These are phyloP conservation scores for Botrytis cinerea DNA, from an alignment of 2,329 filamentous ascomycete genomes.

Conservation along the genomic window DNA sequence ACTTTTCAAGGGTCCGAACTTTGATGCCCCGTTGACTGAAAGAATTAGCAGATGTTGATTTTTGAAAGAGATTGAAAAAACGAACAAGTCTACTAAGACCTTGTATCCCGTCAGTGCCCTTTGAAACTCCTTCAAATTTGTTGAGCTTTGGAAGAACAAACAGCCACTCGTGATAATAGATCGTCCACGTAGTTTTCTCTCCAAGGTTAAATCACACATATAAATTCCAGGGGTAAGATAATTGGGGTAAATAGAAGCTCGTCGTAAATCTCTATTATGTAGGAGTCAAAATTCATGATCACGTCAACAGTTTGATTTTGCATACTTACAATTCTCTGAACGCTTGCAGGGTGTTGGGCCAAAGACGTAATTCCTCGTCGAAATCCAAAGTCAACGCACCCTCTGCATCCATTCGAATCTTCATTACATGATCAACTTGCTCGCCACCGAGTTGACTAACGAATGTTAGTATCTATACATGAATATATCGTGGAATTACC, in stretches of 20 bases:
- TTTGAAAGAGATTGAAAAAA: not conserved
- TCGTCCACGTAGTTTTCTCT: not conserved
- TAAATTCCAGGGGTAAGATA: not conserved
- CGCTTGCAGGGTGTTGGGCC: not conserved
- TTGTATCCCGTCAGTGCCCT: conserved; percentile 13
- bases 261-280: not conserved
- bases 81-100: not conserved
- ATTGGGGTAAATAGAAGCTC: not conserved
- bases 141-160: conserved; percentile 3
- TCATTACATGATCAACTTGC: not conserved
- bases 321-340: conserved; percentile 7
- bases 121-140: not conserved
- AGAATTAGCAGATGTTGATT: not conserved
- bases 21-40: conserved; percentile 12
- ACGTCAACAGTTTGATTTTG: not conserved
- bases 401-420: conserved; percentile 6
- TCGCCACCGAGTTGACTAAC: not conserved
- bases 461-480: not conserved
- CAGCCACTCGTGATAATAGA: not conserved
- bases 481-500: not conserved
- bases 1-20: not conserved
- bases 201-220: not conserved
- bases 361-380: not conserved
- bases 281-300: not conserved
- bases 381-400: conserved; percentile 11